Base-by-base conservation (phyloP, 192 early-diverging fungal genomes). In the Coemansia sp. region DNA sequence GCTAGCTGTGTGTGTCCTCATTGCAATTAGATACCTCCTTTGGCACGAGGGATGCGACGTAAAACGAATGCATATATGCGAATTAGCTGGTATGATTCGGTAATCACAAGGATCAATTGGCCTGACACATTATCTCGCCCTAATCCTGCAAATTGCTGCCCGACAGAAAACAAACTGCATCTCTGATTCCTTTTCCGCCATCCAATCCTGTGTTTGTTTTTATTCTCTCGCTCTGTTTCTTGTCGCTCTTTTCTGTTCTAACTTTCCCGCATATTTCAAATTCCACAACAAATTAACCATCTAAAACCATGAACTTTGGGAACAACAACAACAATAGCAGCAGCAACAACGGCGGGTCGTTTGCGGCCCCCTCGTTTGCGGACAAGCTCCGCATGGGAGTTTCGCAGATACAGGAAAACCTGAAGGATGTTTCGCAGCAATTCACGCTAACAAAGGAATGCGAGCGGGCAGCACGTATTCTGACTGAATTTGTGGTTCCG, bases 351-450 rank as follows among this genome's bases (percentile, higher is more conserved):
- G 37, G 46, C 16, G 67, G 63, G 19, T 72, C 74, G 37, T 81
- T 81, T 58, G 62, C 70, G 26, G 60, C 45, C 6, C 78, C 78
- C 22, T 81, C 78, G 36, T 81, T 81, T 54, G 66, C 64, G 15
- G 78, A 81, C 73, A 81, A 81, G 67, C 70, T 81, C 56, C 78
- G 78, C 41, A 81, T 81, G 78, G 78, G 78, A 40, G 71, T 66
- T 15, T 68, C 74, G 15, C 78, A 81, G 57, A 45, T 81, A 1
- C 78, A 81, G 55, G 78, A 81, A 51, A 72, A 59, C 39, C 66
- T 81, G 57, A 81, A 76, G 55, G 78, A 81, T 47, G 43, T 81
- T 15, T 48, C 62, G 54, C 60, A 71, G 16, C 65, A 77, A 13
- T 82, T 82, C 49, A 82, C 71, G 18, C 41, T 82, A 68, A 67